Evolutionary conservation across 2,329 filamentous ascomycete genomes (phyloP), one percentile per base, ranked within the genome.

Genomic region (Leptoxyphium fumago): DNA sequence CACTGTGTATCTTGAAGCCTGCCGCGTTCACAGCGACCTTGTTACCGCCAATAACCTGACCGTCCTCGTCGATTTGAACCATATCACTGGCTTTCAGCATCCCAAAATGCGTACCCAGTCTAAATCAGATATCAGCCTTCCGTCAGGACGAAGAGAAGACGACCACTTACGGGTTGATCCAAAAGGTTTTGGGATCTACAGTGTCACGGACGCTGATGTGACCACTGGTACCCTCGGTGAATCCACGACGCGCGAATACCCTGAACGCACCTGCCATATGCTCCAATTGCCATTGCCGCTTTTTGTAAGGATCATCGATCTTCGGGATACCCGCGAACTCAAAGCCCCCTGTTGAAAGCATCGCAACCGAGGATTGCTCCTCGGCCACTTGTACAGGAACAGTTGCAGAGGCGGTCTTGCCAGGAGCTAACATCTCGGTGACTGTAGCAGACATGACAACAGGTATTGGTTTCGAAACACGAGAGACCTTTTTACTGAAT

Each of bases 231-330:
- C 80, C 80, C 60, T 84, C 80, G 0, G 74, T 77, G 60, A 76
- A 82, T 41, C 75, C 77, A 52, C 75, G 72, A 39, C 78, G 71
- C 1, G 77, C 69, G 58, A 81, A 83, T 55, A 81, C 71, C 21
- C 80, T 75, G 61, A 84, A 84, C 3, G 77, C 78, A n/a, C 59
- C 61, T 1, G 78, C 77, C 70, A 81, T 81, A 61, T 83, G 78
- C 28, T 74, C 65, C 9, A 80, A 66, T 46, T 77, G 75, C 67
- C 80, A 81, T 53, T 69, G 68, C 15, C 81, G 74, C 45, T 82
- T 70, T 39, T 71, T 67, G 32, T 68, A 67, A 46, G 69, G 68
- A 18, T 68, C 64, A 3, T 66, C 59, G 54, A 78, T 77, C 34
- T 63, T 65, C 2, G 77, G 77, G 17, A 80, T 76, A 7, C 74